Evolutionary conservation across 495 filamentous ascomycete species (phyloP).

Genomic region (Hypoxylon lienhwacheense): DNA sequence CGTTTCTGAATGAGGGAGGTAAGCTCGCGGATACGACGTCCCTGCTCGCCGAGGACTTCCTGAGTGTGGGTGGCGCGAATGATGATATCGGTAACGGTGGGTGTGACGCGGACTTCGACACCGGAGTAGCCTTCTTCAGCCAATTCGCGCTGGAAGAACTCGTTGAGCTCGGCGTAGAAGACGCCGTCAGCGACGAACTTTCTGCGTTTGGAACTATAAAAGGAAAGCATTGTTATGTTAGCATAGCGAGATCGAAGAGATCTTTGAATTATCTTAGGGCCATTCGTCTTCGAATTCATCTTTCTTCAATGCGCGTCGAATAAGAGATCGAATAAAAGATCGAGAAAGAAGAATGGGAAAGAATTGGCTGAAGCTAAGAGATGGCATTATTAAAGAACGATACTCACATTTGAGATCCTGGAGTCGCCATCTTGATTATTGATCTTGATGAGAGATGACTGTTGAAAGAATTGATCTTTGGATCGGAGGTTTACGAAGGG

Average conservation of each 20-base stretch:
- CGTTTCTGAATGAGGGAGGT: conserved; percentile 99
- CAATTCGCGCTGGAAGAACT: conserved; percentile 99
- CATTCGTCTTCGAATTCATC: too few relatives aligned
- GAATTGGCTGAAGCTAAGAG: neutral
- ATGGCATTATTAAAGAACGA: neutral
- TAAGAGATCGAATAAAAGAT: too few relatives aligned
- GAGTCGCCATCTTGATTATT: conserved; percentile 54
- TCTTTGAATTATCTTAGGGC: too few relatives aligned
- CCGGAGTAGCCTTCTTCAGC: conserved; percentile 99
- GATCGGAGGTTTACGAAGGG: too few relatives aligned
- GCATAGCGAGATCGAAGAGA: neutral
- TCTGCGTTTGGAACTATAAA: conserved; percentile 85
- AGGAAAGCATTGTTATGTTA: conserved; percentile 18
- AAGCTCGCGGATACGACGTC: conserved; percentile 98
- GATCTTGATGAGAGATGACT: conserved; percentile 34
- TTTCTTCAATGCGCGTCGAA: too few relatives aligned
- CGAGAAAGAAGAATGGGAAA: too few relatives aligned
- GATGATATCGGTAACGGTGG: conserved; percentile 99
- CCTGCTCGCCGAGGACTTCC: conserved; percentile 99
- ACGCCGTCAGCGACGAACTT: conserved; percentile 99
- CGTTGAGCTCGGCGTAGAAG: conserved; percentile 99
- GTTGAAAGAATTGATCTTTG: conserved; percentile 10
- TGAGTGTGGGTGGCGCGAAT: conserved; percentile 99
- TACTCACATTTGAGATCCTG: conserved; percentile 60
- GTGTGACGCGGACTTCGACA: conserved; percentile 99